Base-by-base conservation (phyloP, 2,329 filamentous ascomycete species). In the Fusarium nygamai region DNA sequence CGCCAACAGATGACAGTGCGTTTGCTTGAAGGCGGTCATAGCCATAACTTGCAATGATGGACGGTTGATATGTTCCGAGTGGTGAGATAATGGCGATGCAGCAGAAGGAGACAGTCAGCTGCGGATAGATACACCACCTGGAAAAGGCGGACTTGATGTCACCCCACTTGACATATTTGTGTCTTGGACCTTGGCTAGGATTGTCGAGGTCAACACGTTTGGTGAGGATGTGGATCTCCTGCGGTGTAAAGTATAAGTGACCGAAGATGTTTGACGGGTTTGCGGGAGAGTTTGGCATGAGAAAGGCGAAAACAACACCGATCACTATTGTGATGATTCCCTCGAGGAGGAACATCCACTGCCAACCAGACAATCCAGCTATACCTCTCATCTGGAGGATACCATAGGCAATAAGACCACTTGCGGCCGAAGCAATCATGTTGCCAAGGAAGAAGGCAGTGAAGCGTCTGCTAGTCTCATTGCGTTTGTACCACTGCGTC, bases 371-470 rank as follows among this genome's bases (percentile, higher is more conserved):
- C 14, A 85, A 73, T 8, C 83, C 82, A 19, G 29, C 76, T 33
- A 75, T n/a, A 1, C 57, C 57, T 13, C 57, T 36, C 57, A 60
- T 60, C 8, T 60, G 57, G 4, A 60, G 57, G 16, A 60, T 39
- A 0, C 57, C 57, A 7, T 60, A 60, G 27, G 57, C 57, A 24
- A 60, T 27, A 5, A 60, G 43, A 22, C 57, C 57, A 19, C 43
- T 60, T 24, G 44, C 43, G 2, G 84, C 85, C 29, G 80, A 79
- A 6, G 83, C 83, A 31, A 81, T 75, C 63, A 84, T 81, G 48
- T 85, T 86, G 10, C 85, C 84, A 27, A 86, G 80, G 60, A 85
- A 86, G 72, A 83, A 86, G 46, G 77, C 78, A n/a, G 83, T 81
- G 53, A 86, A 84, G 4, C 85, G 79, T 69, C 83, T 85, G 36